Percentiles rank a stretch among this genome's conserved stretches.
These are phyloP conservation scores for Chaetomium strumarium DNA, from an alignment of 2,329 filamentous ascomycete genomes.

Conservation along the genomic window DNA sequence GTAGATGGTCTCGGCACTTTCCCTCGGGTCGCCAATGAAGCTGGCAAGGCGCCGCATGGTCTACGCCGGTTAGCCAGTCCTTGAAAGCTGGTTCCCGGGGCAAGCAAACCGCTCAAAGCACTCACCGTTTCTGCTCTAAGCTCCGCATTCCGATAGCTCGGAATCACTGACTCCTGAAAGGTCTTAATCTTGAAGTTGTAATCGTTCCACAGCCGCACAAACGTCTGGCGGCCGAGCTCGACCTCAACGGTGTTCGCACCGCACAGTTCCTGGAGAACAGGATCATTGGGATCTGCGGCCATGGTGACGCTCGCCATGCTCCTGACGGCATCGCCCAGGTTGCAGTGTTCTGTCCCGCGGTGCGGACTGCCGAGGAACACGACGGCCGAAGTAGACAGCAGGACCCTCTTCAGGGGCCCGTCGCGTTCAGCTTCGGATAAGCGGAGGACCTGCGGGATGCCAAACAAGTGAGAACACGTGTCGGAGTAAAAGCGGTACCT, in stretches of 20 bases:
- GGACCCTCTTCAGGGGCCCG: constrained; percentile 21
- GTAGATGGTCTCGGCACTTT: constrained; percentile 31
- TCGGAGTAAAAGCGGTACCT: background rate
- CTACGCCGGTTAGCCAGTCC: constrained; percentile 11
- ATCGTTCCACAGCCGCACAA: constrained; percentile 29
- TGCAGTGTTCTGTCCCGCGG: constrained; percentile 27
- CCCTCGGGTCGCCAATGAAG: constrained; percentile 29
- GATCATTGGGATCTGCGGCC: constrained; percentile 21
- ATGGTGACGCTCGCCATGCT: constrained; percentile 28
- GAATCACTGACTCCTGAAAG: constrained; percentile 27
- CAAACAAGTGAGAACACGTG: background rate
- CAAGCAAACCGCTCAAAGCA: background rate
- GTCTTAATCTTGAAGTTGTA: constrained; percentile 32
- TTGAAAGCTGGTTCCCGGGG: too few relatives aligned
- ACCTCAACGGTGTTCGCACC: constrained; percentile 22
- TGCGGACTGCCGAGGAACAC: constrained; percentile 30
- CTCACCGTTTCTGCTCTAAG: constrained; percentile 20
- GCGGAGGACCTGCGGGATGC: constrained; percentile 25
- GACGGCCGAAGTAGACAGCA: constrained; percentile 26
- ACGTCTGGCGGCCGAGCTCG: constrained; percentile 25
- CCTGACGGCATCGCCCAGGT: constrained; percentile 25
- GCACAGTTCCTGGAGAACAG: constrained; percentile 26
- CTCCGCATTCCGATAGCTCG: constrained; percentile 14
- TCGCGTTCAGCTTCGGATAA: constrained; percentile 26
- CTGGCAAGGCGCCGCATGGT: constrained; percentile 25